phyloP scores from a whole-genome alignment of 257 asterid species.

The Penstemon barbatus region DNA sequence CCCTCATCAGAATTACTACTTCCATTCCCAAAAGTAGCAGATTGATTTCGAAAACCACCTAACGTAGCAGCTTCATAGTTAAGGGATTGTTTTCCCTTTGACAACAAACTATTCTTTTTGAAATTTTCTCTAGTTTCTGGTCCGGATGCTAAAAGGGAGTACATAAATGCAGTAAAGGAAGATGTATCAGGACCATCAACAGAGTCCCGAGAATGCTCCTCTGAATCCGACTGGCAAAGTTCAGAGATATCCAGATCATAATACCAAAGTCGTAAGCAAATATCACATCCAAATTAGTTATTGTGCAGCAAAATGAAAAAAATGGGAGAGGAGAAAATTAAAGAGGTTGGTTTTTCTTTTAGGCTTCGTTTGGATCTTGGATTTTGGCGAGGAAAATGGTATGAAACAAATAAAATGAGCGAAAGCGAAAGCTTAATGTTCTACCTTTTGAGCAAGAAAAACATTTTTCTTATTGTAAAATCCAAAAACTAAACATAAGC shows the following conservation, averaged over 20 bases:
- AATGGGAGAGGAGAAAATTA: background rate
- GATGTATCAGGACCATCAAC: constrained; percentile 92
- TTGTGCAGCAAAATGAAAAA: background rate
- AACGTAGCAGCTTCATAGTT: constrained; percentile 69
- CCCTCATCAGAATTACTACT: constrained; percentile 45
- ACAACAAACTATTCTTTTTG: constrained; percentile 63
- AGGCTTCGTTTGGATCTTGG: too few species aligned
- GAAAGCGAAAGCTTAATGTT: background rate
- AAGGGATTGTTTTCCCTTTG: constrained; percentile 75
- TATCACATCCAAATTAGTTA: background rate
- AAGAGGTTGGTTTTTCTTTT: background rate
- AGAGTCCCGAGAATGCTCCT: constrained; percentile 51
- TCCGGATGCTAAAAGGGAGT: constrained; percentile 71
- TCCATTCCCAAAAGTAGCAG: constrained; percentile 40
- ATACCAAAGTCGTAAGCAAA: constrained; percentile 35
- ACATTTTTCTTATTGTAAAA: too few species aligned
- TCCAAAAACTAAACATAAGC: too few species aligned
- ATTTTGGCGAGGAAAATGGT: too few species aligned
- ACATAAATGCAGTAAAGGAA: constrained; percentile 81
- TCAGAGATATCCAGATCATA: constrained; percentile 50
- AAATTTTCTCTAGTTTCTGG: constrained; percentile 52
- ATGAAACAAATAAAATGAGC: background rate
- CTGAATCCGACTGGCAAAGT: constrained; percentile 44
- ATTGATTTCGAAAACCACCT: constrained; percentile 62
- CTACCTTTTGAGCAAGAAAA: background rate